Evolutionary conservation across 2,329 filamentous ascomycete genomes (phyloP), one percentile per base, ranked within the genome.

Genomic region (Arthrobotrys megalospora): DNA sequence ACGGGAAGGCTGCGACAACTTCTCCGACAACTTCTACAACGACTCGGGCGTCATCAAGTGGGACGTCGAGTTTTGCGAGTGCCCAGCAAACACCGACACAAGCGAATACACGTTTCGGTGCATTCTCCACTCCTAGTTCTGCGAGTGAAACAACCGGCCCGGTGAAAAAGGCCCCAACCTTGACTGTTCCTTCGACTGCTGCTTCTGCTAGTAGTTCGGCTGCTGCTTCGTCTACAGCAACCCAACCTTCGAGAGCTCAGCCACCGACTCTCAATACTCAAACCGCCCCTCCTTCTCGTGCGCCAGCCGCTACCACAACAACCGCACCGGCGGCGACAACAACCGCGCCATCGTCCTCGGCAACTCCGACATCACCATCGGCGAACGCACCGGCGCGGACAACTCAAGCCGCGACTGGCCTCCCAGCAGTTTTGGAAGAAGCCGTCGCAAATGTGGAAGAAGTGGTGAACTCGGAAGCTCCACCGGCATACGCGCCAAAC

Each of bases 381-480:
- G 58, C 38, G 4, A 71, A 67, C 67, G 73, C 73, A 6, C 73
- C 66, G 4, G 43, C 66, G 5, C 58, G 73, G 5, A 60, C 58
- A n/a, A 62, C 55, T 6, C 73, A 77, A 16, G 60, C 50, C n/a
- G 73, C 66, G 3, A 28, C 73, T 34, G 73, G 73, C 8, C 66
- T 77, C 12, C 73, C 73, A 0, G 65, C 73, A 12, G 65, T 77
- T 19, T 53, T 77, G 7, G 73, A 77, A 36, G 73, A 77, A 63
- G 73, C 73, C n/a, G 66, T 77, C 5, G 73, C 73, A 4, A 77
- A 77, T 67, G 73, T 77, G 8, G 73, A 77, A 34, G 73, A 77
- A 47, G 48, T 67, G 10, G 66, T 32, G 3, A 77, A 62, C 19
- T 70, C 73, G 1, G 73, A 77, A 52, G 73, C 73, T 1, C 73